Percentiles rank a stretch among this genome's conserved stretches.
These are phyloP conservation scores for Trichoderma harzianum DNA, from an alignment of 2,329 filamentous ascomycete genomes.

Conservation along the genomic window DNA sequence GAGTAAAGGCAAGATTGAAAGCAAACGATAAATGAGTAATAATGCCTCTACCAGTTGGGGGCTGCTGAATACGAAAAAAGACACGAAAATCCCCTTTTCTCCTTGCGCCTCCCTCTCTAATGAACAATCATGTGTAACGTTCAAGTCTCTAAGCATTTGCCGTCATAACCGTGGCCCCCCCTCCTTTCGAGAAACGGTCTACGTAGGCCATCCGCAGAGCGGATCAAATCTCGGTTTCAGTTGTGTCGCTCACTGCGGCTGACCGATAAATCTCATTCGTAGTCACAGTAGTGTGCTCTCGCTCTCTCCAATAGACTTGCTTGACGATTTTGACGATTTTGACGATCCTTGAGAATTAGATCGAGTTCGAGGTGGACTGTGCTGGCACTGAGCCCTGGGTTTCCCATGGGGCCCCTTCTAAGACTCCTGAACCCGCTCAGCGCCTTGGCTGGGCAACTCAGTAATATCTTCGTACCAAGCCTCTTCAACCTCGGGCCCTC, in stretches of 20 bases:
- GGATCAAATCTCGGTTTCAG: not conserved
- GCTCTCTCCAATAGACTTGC: not conserved
- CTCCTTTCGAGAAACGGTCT: not conserved
- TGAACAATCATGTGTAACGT: conserved; percentile 13
- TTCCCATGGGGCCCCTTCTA: not conserved
- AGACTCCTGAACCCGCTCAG: conserved; percentile 1
- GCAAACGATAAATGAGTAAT: not conserved
- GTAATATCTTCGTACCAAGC: conserved; percentile 34
- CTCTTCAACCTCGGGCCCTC: conserved; percentile 28
- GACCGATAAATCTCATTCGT: not conserved
- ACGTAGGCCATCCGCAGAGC: not conserved
- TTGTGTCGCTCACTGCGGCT: not conserved
- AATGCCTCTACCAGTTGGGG: not conserved
- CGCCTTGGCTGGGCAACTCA: not conserved
- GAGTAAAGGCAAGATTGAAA: not conserved
- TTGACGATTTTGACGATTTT: not conserved
- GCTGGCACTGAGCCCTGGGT: not conserved
- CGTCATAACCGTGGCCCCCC: conserved; percentile 25
- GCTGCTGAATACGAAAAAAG: conserved; percentile 16
- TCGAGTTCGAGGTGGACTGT: not conserved
- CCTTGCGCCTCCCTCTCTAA: conserved; percentile 18
- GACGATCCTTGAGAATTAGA: not conserved
- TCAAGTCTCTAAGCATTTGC: conserved; percentile 19
- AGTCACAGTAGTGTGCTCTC: not conserved
- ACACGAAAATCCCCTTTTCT: not conserved